phyloP scores from a whole-genome alignment of 1,284 basidiomycete species.

The Cutaneotrichosporon sp. region DNA sequence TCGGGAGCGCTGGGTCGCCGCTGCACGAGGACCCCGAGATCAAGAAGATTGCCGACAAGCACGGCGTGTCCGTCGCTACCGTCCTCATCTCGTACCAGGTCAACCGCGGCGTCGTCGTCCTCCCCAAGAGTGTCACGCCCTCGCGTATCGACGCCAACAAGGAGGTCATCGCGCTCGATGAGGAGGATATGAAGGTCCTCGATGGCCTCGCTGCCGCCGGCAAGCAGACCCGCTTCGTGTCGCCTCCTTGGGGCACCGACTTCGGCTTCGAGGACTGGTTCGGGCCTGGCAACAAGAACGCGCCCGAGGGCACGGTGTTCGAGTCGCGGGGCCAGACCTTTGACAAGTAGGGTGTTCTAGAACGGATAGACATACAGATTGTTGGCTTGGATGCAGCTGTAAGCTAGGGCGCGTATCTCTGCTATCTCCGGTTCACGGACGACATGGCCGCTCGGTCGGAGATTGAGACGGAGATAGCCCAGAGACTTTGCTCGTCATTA shows the following conservation, averaged over 20 bases:
- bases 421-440: background rate
- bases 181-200: slow-evolving; percentile 64
- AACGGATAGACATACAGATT: background rate
- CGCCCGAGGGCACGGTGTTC: slow-evolving; percentile 43
- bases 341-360: background rate
- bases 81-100: slow-evolving; percentile 47
- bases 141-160: slow-evolving; percentile 57
- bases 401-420: background rate
- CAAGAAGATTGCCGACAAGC: slow-evolving; percentile 64
- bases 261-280: slow-evolving; percentile 50
- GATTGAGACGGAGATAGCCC: no score
- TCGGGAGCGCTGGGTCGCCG: slow-evolving; percentile 69
- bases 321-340: slow-evolving; percentile 25
- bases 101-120: slow-evolving; percentile 61
- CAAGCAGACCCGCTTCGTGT: slow-evolving; percentile 60
- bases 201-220: slow-evolving; percentile 68
- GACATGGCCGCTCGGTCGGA: background rate
- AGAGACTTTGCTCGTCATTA: no score
- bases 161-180: slow-evolving; percentile 56
- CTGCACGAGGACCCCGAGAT: slow-evolving; percentile 70
- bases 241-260: slow-evolving; percentile 50
- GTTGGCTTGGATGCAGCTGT: background rate
- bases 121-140: slow-evolving; percentile 76
- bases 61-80: slow-evolving; percentile 63
- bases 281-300: slow-evolving; percentile 48